These are phyloP conservation scores for Gymnopilus junonius DNA, from an alignment of 768 basidiomycete genomes.

Conservation along the genomic window DNA sequence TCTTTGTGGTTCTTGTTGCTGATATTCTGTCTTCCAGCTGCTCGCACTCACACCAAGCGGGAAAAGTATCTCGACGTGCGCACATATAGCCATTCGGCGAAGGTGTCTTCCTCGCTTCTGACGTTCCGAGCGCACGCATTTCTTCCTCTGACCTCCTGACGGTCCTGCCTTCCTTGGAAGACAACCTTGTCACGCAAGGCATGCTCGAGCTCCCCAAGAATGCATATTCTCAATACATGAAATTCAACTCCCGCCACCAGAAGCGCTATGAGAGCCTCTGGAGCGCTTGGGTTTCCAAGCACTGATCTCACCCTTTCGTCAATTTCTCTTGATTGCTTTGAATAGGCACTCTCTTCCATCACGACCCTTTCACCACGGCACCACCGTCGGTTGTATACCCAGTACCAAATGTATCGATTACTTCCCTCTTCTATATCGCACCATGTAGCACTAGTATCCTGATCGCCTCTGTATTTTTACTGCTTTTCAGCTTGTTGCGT, in stretches of 20 bases:
- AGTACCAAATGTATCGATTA: slow-evolving; percentile 22
- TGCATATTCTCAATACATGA: slow-evolving; percentile 61
- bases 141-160: slow-evolving; percentile 59
- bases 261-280: slow-evolving; percentile 64
- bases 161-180: slow-evolving; percentile 51
- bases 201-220: slow-evolving; percentile 69
- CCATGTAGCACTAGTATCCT: slow-evolving; percentile 21
- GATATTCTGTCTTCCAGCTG: slow-evolving; percentile 42
- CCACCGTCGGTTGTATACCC: slow-evolving; percentile 1
- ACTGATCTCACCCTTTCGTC: slow-evolving; percentile 13
- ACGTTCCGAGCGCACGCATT: slow-evolving; percentile 67
- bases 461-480: slow-evolving; percentile 12
- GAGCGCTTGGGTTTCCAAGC: slow-evolving; percentile 46
- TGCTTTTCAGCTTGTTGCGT: neutral
- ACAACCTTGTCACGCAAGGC: slow-evolving; percentile 41
- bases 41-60: slow-evolving; percentile 54
- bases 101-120: slow-evolving; percentile 65
- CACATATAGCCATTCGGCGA: slow-evolving; percentile 67
- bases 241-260: slow-evolving; percentile 55
- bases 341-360: neutral
- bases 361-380: neutral
- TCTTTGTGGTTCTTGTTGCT: neutral
- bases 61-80: slow-evolving; percentile 71
- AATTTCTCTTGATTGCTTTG: neutral
- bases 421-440: neutral